These are phyloP conservation scores for Leishmania tarentolae DNA, from an alignment of 208 protist species.

Conservation along the genomic window DNA sequence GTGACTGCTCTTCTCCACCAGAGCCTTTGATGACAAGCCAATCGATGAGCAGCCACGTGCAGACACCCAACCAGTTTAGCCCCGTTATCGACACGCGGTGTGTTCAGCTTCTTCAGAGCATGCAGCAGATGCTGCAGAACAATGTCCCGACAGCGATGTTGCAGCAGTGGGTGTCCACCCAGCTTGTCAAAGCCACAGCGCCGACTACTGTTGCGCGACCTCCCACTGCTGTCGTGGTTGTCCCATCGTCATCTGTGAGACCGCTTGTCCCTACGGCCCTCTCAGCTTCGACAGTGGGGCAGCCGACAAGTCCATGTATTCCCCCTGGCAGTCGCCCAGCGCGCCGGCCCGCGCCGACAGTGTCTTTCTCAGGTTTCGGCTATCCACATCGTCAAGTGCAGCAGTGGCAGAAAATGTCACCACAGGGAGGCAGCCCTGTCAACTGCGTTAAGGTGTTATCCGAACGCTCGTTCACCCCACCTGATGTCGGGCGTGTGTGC, in stretches of 20 bases:
- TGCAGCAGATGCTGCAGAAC: conserved; percentile 27
- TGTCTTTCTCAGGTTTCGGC: conserved; percentile 14
- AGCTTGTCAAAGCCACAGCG: conserved; percentile 15
- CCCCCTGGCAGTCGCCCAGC: background rate
- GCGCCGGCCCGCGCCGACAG: conserved; percentile 14
- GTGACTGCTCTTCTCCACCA: background rate
- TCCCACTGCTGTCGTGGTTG: background rate
- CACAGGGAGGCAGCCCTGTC: background rate
- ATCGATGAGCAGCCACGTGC: background rate
- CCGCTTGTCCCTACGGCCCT: background rate
- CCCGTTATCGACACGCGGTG: background rate
- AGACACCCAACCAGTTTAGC: background rate
- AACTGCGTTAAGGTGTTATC: background rate
- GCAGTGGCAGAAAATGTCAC: conserved; percentile 1
- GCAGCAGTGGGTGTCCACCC: conserved; percentile 28
- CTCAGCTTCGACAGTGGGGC: background rate
- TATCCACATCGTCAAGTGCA: background rate
- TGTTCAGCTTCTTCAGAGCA: conserved; percentile 22
- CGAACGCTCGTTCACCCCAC: background rate
- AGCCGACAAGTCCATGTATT: background rate
- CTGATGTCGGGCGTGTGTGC: background rate
- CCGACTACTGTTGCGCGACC: background rate
- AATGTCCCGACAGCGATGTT: conserved; percentile 10
- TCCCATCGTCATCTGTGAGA: background rate
- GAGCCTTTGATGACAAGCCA: background rate